Evolutionary conservation across 2,329 filamentous ascomycete species (phyloP), one percentile per base, ranked within the genome.

Genomic region (Calonectria multiphialidica): DNA sequence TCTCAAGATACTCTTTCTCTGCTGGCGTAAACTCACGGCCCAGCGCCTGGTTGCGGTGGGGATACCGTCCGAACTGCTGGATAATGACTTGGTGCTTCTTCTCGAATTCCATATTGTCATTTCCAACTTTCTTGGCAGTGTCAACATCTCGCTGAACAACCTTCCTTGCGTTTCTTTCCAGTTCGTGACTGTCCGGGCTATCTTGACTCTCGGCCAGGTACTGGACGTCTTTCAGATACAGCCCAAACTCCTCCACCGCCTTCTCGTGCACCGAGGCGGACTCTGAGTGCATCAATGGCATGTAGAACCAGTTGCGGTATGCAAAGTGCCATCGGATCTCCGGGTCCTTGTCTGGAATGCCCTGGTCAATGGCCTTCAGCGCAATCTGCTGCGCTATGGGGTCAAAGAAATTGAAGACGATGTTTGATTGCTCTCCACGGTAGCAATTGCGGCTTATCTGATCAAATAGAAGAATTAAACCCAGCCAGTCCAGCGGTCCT

Each of bases 381-480:
- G 86, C 78, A 8, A 92, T 78, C 2, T 86, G 82, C n/a, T 82
- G 81, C 0, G 88, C 85, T 2, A 93, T 81, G 8, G 86, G 86
- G 75, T 93, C 91, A 74, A 91, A 92, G 74, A 88, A 85, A 1
- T 71, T 82, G 77, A 92, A 93, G 13, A 88, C 81, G 2, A 88
- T 50, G 2, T 64, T 73, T 0, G 84, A 80, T 28, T 89, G 81
- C 0, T 84, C 82, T 0, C 84, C 87, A 16, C 92, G 90, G 81
- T 88, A 91, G 74, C 90, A 86, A 78, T 93, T 93, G 2, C 92
- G 88, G 0, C 91, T 86, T 49, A 93, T 85, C 77, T 93, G 91
- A 73, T 93, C 92, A 2, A 93, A 85, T 2, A 93, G 84, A 2
- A 93, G 75, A 6, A 91, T 76, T 0, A 93, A 79, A 53, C 86